These are phyloP conservation scores for Epichloe uncinata DNA, from an alignment of 2,329 filamentous ascomycete species.

Conservation along the genomic window DNA sequence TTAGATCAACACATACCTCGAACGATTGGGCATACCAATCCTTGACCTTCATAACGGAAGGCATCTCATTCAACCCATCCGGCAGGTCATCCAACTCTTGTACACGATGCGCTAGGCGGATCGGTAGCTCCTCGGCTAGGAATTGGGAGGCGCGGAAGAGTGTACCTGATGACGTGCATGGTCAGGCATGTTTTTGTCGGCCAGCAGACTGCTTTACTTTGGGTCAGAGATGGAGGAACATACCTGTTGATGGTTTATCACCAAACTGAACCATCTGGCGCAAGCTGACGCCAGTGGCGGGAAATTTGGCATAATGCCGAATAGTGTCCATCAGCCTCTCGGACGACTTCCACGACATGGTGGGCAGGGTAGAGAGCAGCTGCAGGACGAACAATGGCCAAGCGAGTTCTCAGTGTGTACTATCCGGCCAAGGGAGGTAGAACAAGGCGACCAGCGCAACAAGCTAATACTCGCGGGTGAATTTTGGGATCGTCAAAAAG, in stretches of 20 bases:
- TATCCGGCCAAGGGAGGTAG: neutral
- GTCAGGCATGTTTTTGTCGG: conserved; percentile 6
- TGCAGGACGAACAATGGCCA: neutral
- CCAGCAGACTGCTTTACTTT: conserved; percentile 61
- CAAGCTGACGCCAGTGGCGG: conserved; percentile 88
- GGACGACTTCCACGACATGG: conserved; percentile 88
- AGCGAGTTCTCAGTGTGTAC: neutral
- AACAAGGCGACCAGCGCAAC: neutral
- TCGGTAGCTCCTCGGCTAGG: conserved; percentile 93
- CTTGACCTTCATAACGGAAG: conserved; percentile 84
- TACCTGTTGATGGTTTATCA: conserved; percentile 81
- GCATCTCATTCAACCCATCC: conserved; percentile 95
- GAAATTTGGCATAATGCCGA: conserved; percentile 92
- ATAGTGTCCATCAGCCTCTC: conserved; percentile 92
- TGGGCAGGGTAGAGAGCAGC: conserved; percentile 9
- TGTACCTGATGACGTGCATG: conserved; percentile 48
- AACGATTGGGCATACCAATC: conserved; percentile 99
- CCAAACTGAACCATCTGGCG: conserved; percentile 99
- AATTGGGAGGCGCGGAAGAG: conserved; percentile 97
- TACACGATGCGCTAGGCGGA: conserved; percentile 89
- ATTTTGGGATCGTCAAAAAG: neutral
- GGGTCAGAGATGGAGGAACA: conserved; percentile 29
- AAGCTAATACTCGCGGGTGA: neutral
- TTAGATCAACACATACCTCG: conserved; percentile 56
- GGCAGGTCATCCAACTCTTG: conserved; percentile 86